Evolutionary conservation across 768 basidiomycete genomes (phyloP).

Genomic region (Paxillus involutus): DNA sequence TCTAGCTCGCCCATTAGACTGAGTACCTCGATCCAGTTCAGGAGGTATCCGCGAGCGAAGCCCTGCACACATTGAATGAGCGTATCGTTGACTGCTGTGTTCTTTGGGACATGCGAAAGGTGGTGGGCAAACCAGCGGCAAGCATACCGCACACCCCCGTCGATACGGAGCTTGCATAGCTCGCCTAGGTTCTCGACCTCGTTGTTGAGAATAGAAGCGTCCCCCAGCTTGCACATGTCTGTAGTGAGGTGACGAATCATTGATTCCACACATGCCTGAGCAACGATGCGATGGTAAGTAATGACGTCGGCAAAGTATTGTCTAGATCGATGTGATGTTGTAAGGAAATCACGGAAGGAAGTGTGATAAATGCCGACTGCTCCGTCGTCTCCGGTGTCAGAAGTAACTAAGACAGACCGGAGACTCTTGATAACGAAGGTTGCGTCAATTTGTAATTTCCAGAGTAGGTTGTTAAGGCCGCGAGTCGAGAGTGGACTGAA

Average conservation of each 20-base stretch:
- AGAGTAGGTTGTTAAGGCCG: conserved; percentile 13
- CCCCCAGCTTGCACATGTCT: conserved; percentile 14
- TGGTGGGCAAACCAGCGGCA: conserved; percentile 21
- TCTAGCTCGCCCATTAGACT: conserved; percentile 17
- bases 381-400: conserved; percentile 8
- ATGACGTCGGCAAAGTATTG: conserved; percentile 12
- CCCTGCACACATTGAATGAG: conserved; percentile 9
- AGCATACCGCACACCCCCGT: conserved; percentile 17
- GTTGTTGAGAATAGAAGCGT: conserved; percentile 9
- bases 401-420: conserved; percentile 13
- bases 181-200: conserved; percentile 14
- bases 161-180: conserved; percentile 9
- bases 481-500: conserved; percentile 12
- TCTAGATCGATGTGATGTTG: conserved; percentile 11
- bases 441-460: conserved; percentile 5
- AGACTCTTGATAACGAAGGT: conserved; percentile 11
- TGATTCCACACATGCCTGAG: conserved; percentile 12
- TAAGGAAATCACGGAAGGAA: conserved; percentile 22
- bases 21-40: conserved; percentile 21
- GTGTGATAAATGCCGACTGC: conserved; percentile 19
- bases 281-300: conserved; percentile 12
- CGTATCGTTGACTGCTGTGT: neutral
- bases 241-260: conserved; percentile 14
- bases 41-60: conserved; percentile 8
- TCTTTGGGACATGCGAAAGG: conserved; percentile 10